Conservation (phyloP, 164 flowering plant species). For the Umbilicus rupestris region DNA sequence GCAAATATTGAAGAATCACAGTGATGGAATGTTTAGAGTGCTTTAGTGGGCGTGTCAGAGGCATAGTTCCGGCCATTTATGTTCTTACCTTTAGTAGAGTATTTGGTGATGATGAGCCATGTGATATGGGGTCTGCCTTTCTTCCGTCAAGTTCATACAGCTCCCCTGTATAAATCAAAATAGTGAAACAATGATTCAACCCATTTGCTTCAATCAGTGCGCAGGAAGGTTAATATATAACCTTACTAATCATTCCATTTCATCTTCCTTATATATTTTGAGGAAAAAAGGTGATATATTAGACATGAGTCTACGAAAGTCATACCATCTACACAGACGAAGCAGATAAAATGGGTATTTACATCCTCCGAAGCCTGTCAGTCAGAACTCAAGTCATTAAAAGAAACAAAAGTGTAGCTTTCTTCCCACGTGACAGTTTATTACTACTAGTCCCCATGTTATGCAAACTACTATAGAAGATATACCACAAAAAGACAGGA, state of each 20-base stretch:
- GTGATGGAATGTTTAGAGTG: background rate
- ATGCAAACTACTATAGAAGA: background rate
- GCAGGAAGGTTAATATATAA: too few species aligned
- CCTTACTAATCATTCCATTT: background rate
- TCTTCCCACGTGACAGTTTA: background rate
- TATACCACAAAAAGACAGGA: background rate
- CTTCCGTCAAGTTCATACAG: conserved; percentile 96
- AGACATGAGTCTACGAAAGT: background rate
- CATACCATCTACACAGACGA: conserved; percentile 77
- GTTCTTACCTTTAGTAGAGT: conserved; percentile 55
- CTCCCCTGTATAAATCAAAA: conserved; percentile 33
- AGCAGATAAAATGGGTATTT: conserved; percentile 88
- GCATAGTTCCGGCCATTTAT: background rate
- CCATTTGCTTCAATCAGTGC: too few species aligned
- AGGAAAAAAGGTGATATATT: background rate
- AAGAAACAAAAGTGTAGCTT: background rate
- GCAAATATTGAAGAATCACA: conserved; percentile 13
- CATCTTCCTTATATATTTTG: background rate
- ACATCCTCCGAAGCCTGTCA: conserved; percentile 63
- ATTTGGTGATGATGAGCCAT: conserved; percentile 68
- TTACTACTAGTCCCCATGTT: background rate
- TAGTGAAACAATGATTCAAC: too few species aligned
- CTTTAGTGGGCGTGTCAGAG: background rate
- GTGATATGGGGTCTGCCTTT: conserved; percentile 62
- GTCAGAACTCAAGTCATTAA: conserved; percentile 8